Percentiles rank a stretch among this genome's conserved stretches.
phyloP scores from a whole-genome alignment of 257 asterid genomes.

The Solanum piurae region DNA sequence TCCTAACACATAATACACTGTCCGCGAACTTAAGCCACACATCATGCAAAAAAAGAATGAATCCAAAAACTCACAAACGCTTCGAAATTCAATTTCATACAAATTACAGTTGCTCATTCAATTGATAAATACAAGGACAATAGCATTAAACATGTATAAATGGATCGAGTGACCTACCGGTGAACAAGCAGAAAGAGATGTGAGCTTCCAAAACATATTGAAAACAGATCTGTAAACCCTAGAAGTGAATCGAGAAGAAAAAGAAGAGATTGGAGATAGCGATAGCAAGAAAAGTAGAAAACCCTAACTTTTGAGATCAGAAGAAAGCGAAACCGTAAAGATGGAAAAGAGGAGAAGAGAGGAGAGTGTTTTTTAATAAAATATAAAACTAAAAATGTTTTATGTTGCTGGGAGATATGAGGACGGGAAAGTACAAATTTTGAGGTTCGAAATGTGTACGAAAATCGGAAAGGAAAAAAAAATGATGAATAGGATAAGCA shows the following conservation, averaged over 20 bases:
- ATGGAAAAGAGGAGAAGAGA: conserved; percentile 6
- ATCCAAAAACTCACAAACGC: neutral
- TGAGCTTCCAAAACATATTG: conserved; percentile 91
- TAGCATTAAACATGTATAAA: neutral
- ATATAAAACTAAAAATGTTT: neutral
- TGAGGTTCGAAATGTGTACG: conserved; percentile 6
- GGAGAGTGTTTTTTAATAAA: neutral
- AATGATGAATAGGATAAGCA: neutral
- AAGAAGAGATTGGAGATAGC: conserved; percentile 10
- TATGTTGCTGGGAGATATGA: neutral
- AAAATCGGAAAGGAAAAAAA: neutral
- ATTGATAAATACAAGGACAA: neutral
- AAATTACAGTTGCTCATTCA: neutral
- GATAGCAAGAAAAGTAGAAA: conserved; percentile 14
- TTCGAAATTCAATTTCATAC: neutral
- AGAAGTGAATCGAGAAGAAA: neutral
- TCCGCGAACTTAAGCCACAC: neutral
- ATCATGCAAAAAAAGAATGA: neutral
- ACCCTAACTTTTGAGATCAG: conserved; percentile 29
- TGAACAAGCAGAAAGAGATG: conserved; percentile 80
- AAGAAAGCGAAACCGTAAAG: conserved; percentile 21
- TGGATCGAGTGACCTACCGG: conserved; percentile 43
- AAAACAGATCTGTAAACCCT: conserved; percentile 47
- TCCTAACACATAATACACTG: neutral
- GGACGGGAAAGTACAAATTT: conserved; percentile 7